Base-by-base conservation (phyloP, 345 rosid genomes). In the Populus simonii region DNA sequence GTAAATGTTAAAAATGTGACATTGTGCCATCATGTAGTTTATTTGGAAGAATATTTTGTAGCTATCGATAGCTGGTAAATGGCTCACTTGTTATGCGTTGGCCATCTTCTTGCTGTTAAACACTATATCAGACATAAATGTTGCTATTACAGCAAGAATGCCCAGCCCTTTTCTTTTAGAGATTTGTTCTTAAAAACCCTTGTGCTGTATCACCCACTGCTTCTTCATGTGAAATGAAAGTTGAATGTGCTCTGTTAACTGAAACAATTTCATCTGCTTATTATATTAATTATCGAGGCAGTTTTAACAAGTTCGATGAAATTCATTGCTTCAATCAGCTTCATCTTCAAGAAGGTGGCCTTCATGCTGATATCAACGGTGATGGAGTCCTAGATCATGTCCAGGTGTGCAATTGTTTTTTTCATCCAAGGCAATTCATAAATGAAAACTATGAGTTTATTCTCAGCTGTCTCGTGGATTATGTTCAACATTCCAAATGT, bases 381-480 rank as follows among this genome's bases (percentile, higher is more conserved):
- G 99, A 96, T 79, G 99, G 99, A 72, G 97, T 96, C 79, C 94
- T 96, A 33, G 99, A 96, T 86, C 98, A 96, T 89, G 98, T 96
- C 38, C 99, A 92, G 97, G 99, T 94, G 81, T 74, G 35, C 25
- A 8, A 70, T 41, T 31, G 51, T 25, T 59, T 29, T 67, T 78
- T 82, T 36, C 27, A 67, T 38, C 47, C 0, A 6, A 67, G 70
- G n/a, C 70, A 36, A 10, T 27, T n/a, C 51, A 47, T 47, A 15
- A 47, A 59, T 59, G 15, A 59, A 59, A 59, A 59, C 63, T 11
- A 3, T 1, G 3, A 53, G 63, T 59, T 10, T 59, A 59, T 59
- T n/a, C n/a, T 10, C 4, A 2, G 7, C 5, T 59, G 27, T 59
- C 63, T 59, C 63, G 5, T 59, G 63, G 16, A n/a, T 59, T 59